Evolutionary conservation across 257 asterid species (phyloP), one percentile per base, ranked within the genome.

Genomic region (Coffea canephora): DNA sequence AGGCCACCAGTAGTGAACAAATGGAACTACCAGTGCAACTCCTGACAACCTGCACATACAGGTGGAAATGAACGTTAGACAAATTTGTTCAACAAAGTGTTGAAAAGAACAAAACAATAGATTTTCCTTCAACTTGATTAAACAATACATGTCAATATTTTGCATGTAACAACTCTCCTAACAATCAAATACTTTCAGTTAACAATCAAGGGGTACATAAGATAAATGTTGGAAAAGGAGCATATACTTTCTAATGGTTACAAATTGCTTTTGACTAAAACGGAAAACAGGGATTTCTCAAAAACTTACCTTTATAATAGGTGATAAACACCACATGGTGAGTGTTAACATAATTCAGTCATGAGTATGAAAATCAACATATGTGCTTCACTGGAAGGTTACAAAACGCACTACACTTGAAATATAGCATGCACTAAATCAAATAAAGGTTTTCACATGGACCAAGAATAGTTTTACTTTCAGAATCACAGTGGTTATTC

Each of bases 1-100:
- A 52, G 83, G 84, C 97, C 97, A 91, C 98, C 97, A 92, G 75
- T 83, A 92, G 83, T 90, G 86, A 68, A 89, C 87, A 69, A 87
- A 77, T 6, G 98, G 97, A 79, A 81, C 94, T 34, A 94, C 96
- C 16, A 94, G 93, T 72, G 97, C 87, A 78, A 82, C 96, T 80
- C 97, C 98, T 1, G 90, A 82, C 82, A 94, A 75, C 89, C 97
- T 92, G 86, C 77, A 78, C 27, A 39, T 39, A 80, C 41, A 15
- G 11, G 27, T 8, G 36, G 4, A 11, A 62, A n/a, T 23, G 10
- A 14, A 31, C 25, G 18, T 65, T 65, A 65, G 41, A 25, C 43
- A 25, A 27, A 65, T 27, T 27, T 65, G 43, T 65, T 0, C 3
- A 25, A 12, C 5, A 27, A 65, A 65, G 15, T 65, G 18, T 65